Evolutionary conservation across 1,284 basidiomycete genomes (phyloP).

Genomic region (Ustilago bromivora): DNA sequence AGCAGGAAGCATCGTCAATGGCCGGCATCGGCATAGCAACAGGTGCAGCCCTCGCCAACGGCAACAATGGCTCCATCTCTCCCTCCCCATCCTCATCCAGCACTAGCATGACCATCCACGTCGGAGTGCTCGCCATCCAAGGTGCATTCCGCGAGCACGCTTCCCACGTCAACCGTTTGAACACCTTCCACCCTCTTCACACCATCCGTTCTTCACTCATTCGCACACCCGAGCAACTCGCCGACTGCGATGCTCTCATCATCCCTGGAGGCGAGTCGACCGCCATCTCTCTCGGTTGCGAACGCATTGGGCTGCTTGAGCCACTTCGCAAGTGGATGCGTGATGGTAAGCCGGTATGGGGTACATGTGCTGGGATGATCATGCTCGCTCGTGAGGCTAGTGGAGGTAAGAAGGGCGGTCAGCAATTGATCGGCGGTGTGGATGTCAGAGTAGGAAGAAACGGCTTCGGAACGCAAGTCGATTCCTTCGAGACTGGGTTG

Average conservation of each 20-base stretch:
- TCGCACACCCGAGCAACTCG: constrained; percentile 81
- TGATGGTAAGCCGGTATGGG: constrained; percentile 82
- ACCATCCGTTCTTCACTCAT: constrained; percentile 74
- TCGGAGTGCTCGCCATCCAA: constrained; percentile 79
- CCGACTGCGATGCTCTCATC: constrained; percentile 83
- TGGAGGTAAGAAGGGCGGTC: constrained; percentile 86
- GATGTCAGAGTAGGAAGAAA: constrained; percentile 86
- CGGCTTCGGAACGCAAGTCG: constrained; percentile 77
- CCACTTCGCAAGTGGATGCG: constrained; percentile 79
- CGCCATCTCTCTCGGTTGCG: constrained; percentile 87
- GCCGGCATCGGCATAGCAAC: constrained; percentile 43
- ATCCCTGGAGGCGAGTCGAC: constrained; percentile 94
- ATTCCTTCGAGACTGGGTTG: constrained; percentile 87
- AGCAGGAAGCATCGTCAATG: constrained; percentile 13
- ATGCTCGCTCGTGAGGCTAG: constrained; percentile 75
- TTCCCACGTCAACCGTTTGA: constrained; percentile 74
- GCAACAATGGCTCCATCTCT: constrained; percentile 3
- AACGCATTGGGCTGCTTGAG: constrained; percentile 81
- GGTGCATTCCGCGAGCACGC: constrained; percentile 94
- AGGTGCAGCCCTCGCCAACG: constrained; percentile 31
- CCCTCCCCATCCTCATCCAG: constrained; percentile 11
- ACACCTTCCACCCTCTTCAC: constrained; percentile 27
- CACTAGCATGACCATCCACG: constrained; percentile 35
- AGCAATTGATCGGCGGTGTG: constrained; percentile 86
- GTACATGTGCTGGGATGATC: constrained; percentile 97